Evolutionary conservation across 805 yeast species (phyloP), one percentile per base, ranked within the genome.

Genomic region (Metschnikowia shivogae): DNA sequence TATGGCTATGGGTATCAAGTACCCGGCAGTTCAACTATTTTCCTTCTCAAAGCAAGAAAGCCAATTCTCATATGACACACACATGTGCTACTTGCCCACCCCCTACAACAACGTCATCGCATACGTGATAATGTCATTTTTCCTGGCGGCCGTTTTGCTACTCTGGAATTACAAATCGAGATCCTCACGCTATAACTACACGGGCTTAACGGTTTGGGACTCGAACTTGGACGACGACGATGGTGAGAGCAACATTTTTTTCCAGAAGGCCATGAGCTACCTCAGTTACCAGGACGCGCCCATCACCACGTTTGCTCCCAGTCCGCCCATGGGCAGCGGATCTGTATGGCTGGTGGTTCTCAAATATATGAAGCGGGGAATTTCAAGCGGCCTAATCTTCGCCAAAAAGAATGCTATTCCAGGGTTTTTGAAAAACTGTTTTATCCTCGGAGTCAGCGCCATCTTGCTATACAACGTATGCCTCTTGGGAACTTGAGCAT

Each of bases 21-120:
- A 57, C 39, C 76, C 76, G 2, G 76, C 74, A 1, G 68, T 71
- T 7, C 76, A 72, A 48, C 52, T 72, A 30, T 55, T 72, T 12
- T 54, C 72, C 1, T 61, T 55, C 45, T 34, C 46, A 2, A 38
- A 37, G 5, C 42, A 24, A 11, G 48, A 45, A 11, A 30, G 44
- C 6, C 19, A 42, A 12, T 48, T 62, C 33, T 28, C 43, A 29
- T 73, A 67, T 54, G 53, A 57, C n/a, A 72, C 76, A 14, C 54
- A 63, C 17, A 57, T 74, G 22, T 76, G 81, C 55, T 71, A 70
- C 56, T 55, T 74, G 29, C 77, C 75, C 4, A 62, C 63, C 5
- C 81, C 81, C 5, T 76, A 75, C 52, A 45, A 61, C 29, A 74
- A 73, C 45, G 62, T 74, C 1, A 49, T 57, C 9, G 48, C 60